Evolutionary conservation across 225 moss, liverwort and hornwort species (phyloP).

Genomic region (Anthoceros angustus): DNA sequence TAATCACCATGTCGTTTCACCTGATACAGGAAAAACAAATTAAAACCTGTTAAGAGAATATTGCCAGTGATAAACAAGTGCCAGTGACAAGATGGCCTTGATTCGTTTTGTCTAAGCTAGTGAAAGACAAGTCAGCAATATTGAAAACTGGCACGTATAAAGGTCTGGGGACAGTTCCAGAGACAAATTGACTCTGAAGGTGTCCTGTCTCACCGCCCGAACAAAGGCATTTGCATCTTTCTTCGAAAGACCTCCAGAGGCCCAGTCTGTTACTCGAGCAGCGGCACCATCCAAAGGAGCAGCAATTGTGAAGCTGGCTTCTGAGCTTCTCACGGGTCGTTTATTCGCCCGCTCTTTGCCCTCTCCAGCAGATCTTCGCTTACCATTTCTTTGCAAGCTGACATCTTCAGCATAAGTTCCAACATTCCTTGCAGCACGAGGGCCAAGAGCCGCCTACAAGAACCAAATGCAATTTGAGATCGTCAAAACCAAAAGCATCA

Average conservation of each 20-base stretch:
- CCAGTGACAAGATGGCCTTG: too few species aligned
- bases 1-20: slow-evolving; percentile 86
- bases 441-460: slow-evolving; percentile 50
- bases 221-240: slow-evolving; percentile 81
- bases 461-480: slow-evolving; percentile 20
- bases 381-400: slow-evolving; percentile 45
- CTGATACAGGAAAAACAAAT: slow-evolving; percentile 18
- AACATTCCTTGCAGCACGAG: slow-evolving; percentile 66
- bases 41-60: background rate
- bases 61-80: too few species aligned
- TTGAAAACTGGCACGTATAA: too few species aligned
- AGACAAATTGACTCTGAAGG: too few species aligned
- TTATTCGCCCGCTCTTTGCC: slow-evolving; percentile 58
- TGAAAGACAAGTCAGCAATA: background rate
- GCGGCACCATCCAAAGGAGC: slow-evolving; percentile 61
- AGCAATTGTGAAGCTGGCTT: slow-evolving; percentile 31
- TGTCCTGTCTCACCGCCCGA: slow-evolving; percentile 51
- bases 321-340: slow-evolving; percentile 48
- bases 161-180: too few species aligned
- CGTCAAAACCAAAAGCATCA: background rate
- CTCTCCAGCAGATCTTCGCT: slow-evolving; percentile 59
- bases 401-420: slow-evolving; percentile 77
- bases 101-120: too few species aligned
- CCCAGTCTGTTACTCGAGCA: slow-evolving; percentile 65
- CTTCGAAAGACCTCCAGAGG: slow-evolving; percentile 65